These are phyloP conservation scores for Monilinia laxa DNA, from an alignment of 2,329 filamentous ascomycete genomes.

Conservation along the genomic window DNA sequence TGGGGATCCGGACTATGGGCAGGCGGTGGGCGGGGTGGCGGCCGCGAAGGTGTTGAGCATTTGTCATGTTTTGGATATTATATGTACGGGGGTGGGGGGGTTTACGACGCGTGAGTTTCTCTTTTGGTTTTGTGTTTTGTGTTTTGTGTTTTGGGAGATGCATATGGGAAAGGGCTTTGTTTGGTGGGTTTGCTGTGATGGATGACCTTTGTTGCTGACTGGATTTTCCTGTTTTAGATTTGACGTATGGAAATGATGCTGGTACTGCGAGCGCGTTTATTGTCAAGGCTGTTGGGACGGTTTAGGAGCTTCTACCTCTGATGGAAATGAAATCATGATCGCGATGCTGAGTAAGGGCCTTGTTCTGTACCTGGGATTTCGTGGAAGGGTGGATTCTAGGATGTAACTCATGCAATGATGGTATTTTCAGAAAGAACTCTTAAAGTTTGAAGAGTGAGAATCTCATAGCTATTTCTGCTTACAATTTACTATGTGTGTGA, in stretches of 20 bases:
- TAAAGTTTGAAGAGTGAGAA: not conserved
- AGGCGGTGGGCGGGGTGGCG: slow-evolving; percentile 9
- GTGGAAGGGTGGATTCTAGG: not conserved
- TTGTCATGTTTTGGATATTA: slow-evolving; percentile 15
- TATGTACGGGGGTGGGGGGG: not conserved
- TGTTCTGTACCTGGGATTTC: not conserved
- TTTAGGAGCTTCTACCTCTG: not conserved
- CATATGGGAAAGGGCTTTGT: too few relatives aligned
- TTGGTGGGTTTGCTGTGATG: not conserved
- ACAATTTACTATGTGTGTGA: too few relatives aligned
- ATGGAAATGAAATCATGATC: not conserved
- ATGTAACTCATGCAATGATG: not conserved
- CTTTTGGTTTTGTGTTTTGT: not conserved
- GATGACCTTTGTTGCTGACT: slow-evolving; percentile 39
- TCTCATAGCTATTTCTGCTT: not conserved
- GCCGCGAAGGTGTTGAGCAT: slow-evolving; percentile 24
- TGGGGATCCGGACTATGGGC: slow-evolving; percentile 43
- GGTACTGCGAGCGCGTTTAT: slow-evolving; percentile 43
- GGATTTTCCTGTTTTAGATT: slow-evolving; percentile 43
- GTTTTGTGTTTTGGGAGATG: not conserved
- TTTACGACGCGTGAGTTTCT: slow-evolving; percentile 12
- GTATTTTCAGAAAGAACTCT: not conserved
- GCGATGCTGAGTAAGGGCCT: not conserved
- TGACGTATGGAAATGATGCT: slow-evolving; percentile 44
- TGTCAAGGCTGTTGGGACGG: slow-evolving; percentile 15